phyloP scores from a whole-genome alignment of 306 rosid genomes.

The Vachellia collinsii region DNA sequence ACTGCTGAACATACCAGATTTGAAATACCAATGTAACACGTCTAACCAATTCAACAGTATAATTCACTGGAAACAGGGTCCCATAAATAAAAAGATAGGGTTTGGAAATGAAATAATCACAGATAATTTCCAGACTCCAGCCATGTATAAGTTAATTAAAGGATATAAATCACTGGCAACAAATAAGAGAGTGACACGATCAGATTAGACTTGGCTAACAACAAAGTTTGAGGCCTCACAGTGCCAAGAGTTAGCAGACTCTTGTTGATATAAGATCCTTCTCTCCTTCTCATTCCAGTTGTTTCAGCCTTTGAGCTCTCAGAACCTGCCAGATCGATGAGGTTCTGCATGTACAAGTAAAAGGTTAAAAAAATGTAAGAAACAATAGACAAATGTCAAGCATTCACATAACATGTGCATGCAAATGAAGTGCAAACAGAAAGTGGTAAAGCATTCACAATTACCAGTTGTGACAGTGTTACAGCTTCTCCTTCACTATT shows the following conservation, averaged over 20 bases:
- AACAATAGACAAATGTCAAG: constrained; percentile 25
- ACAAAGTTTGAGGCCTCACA: constrained; percentile 73
- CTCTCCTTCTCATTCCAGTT: constrained; percentile 94
- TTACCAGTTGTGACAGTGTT: constrained; percentile 93
- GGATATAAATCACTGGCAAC: background rate
- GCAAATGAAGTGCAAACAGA: constrained; percentile 39
- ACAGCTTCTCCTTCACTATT: constrained; percentile 91
- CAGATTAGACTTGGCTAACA: constrained; percentile 29
- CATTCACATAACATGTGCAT: constrained; percentile 32
- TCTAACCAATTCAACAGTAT: background rate
- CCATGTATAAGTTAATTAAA: background rate
- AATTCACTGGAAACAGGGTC: background rate
- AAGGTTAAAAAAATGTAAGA: constrained; percentile 45
- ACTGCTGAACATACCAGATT: background rate
- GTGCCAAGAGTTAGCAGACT: constrained; percentile 98
- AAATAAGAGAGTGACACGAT: constrained; percentile 25
- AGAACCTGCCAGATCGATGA: constrained; percentile 99
- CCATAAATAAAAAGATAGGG: background rate
- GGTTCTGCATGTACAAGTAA: constrained; percentile 89
- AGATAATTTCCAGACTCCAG: background rate
- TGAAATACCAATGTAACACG: background rate
- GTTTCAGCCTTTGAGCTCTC: constrained; percentile 99
- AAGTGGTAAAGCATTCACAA: constrained; percentile 22
- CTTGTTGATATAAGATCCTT: constrained; percentile 97
- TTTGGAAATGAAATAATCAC: background rate